Conservation (phyloP, 202 grass and related monocot species). For the Zizania palustris region DNA sequence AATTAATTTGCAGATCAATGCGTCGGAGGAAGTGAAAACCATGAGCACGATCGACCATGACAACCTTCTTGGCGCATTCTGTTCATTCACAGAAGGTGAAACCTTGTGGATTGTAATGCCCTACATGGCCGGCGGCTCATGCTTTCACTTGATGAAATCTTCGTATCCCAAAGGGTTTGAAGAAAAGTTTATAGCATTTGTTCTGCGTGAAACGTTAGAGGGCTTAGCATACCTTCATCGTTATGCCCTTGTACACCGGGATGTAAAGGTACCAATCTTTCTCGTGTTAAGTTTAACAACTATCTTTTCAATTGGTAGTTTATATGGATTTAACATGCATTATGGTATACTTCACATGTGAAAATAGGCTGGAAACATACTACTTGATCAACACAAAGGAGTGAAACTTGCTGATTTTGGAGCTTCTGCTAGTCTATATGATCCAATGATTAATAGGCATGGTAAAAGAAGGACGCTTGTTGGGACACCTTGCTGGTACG, state of each 20-base stretch:
- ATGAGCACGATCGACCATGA: conserved; percentile 89
- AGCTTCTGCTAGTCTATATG: conserved; percentile 82
- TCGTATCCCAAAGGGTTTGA: conserved; percentile 73
- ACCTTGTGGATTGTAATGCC: conserved; percentile 90
- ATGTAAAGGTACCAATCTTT: conserved; percentile 66
- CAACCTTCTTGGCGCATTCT: conserved; percentile 81
- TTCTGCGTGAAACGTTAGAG: conserved; percentile 68
- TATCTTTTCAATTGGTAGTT: not conserved
- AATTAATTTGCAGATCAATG: conserved; percentile 54
- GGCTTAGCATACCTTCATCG: conserved; percentile 82
- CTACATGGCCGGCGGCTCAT: conserved; percentile 95
- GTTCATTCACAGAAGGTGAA: conserved; percentile 66
- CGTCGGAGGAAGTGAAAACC: conserved; percentile 77
- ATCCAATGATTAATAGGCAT: conserved; percentile 74
- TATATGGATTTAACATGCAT: not conserved
- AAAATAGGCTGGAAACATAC: conserved; percentile 83
- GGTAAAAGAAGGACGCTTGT: conserved; percentile 91
- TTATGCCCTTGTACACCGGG: conserved; percentile 86
- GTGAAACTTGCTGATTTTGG: conserved; percentile 94
- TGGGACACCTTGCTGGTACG: conserved; percentile 86
- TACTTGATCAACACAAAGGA: conserved; percentile 73
- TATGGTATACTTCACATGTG: conserved; percentile 3
- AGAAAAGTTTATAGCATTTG: conserved; percentile 78
- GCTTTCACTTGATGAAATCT: conserved; percentile 88
- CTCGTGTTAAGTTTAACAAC: not conserved